phyloP scores from a whole-genome alignment of 495 filamentous ascomycete genomes.

The Immersiella caudata region DNA sequence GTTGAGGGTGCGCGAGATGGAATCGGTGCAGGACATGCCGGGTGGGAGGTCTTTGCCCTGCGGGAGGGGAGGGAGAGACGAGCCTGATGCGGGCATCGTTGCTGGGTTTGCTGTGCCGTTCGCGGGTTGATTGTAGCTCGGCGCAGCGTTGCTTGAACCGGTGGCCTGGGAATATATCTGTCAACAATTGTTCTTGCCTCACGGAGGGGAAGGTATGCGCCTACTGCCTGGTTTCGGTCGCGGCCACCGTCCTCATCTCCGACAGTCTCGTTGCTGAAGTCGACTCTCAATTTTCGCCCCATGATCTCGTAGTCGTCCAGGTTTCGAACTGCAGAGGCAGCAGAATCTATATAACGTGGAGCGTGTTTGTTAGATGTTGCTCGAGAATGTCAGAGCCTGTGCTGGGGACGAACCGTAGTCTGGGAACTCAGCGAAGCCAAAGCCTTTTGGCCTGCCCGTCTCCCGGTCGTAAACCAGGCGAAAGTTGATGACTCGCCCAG shows the following conservation, averaged over 20 bases:
- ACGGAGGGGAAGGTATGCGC: constrained; percentile 9
- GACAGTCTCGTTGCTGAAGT: constrained; percentile 89
- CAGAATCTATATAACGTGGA: constrained; percentile 63
- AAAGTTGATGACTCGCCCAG: constrained; percentile 89
- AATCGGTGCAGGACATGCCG: constrained; percentile 80
- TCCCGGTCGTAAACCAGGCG: constrained; percentile 94
- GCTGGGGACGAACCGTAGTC: constrained; percentile 58
- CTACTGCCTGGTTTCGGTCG: constrained; percentile 33
- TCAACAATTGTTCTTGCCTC: background rate
- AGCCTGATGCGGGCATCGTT: constrained; percentile 29
- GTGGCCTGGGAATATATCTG: background rate
- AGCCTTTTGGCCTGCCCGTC: constrained; percentile 92
- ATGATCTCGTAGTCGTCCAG: constrained; percentile 95
- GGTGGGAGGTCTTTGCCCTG: constrained; percentile 80
- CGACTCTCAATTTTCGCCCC: constrained; percentile 90
- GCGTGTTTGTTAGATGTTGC: background rate
- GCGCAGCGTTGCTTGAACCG: background rate
- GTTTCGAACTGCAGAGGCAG: constrained; percentile 92
- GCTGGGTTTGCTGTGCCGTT: constrained; percentile 34
- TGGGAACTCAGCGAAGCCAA: constrained; percentile 92
- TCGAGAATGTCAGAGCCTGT: background rate
- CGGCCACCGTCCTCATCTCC: constrained; percentile 60
- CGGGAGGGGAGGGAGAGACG: constrained; percentile 74
- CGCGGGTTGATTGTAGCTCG: constrained; percentile 22
- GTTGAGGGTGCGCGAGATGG: constrained; percentile 85